These are phyloP conservation scores for Paecilomyces variotii DNA, from an alignment of 2,329 filamentous ascomycete genomes.

Conservation along the genomic window DNA sequence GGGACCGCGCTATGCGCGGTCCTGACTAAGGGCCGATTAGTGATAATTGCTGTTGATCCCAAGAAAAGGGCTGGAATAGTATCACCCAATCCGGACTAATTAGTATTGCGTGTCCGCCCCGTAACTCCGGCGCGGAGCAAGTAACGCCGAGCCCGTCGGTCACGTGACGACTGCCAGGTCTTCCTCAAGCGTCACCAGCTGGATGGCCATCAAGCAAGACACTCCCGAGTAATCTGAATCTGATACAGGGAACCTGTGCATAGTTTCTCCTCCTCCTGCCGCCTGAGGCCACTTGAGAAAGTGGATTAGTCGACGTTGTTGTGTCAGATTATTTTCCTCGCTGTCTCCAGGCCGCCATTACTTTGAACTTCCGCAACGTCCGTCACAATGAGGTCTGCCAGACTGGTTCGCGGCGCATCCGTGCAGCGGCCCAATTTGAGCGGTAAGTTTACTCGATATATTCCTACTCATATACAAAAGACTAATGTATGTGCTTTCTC, in stretches of 20 bases:
- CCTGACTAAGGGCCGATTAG: no score
- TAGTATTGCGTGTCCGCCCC: not conserved
- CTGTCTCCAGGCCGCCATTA: conserved; percentile 15
- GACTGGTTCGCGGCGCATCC: conserved; percentile 28
- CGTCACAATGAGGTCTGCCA: conserved; percentile 31
- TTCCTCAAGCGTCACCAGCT: not conserved
- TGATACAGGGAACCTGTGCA: not conserved
- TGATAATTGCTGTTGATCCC: not conserved
- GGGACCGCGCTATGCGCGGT: no score
- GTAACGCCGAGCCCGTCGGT: conserved; percentile 12
- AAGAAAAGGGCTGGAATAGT: not conserved
- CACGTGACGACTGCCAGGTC: conserved; percentile 8
- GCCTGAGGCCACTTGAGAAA: not conserved
- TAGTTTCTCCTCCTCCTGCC: not conserved
- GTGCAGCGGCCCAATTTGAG: conserved; percentile 21
- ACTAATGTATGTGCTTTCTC: not conserved
- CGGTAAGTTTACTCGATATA: conserved; percentile 13
- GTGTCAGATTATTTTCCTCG: conserved; percentile 6
- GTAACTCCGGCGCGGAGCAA: conserved; percentile 7
- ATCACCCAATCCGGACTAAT: no score
- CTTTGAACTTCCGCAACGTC: conserved; percentile 25
- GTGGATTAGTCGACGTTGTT: conserved; percentile 6
- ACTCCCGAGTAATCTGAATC: not conserved
- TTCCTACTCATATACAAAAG: not conserved
- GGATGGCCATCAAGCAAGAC: not conserved